Evolutionary conservation across 257 asterid genomes (phyloP).

Genomic region (Petunia axillaris): DNA sequence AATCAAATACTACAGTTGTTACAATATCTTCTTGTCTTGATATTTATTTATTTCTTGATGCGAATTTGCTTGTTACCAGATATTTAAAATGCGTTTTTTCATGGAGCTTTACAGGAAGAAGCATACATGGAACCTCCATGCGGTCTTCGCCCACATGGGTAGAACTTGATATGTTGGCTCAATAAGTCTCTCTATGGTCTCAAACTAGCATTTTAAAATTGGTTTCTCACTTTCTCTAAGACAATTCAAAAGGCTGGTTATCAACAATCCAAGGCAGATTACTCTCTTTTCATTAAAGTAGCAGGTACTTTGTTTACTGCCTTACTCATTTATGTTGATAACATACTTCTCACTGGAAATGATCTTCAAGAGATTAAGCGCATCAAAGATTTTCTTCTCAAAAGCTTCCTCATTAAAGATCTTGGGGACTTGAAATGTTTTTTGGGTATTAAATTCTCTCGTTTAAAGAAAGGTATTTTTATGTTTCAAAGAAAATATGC

Average conservation of each 20-base stretch:
- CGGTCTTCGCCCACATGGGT: background rate
- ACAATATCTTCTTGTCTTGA: too few relatives aligned
- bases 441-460: background rate
- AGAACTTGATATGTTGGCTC: background rate
- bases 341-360: background rate
- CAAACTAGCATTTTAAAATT: background rate
- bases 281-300: slow-evolving; percentile 24
- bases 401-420: background rate
- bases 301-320: background rate
- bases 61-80: background rate
- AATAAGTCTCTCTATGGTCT: slow-evolving; percentile 8
- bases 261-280: slow-evolving; percentile 28
- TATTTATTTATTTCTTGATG: too few relatives aligned
- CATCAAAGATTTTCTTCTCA: background rate
- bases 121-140: slow-evolving; percentile 20
- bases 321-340: background rate
- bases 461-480: background rate
- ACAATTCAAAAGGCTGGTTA: slow-evolving; percentile 21
- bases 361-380: background rate
- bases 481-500: background rate
- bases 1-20: too few relatives aligned
- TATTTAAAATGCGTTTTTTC: slow-evolving; percentile 15
- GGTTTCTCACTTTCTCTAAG: background rate
- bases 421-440: background rate
- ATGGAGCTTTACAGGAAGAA: background rate